Evolutionary conservation across 345 rosid species (phyloP).

Genomic region (Salix suchowensis): DNA sequence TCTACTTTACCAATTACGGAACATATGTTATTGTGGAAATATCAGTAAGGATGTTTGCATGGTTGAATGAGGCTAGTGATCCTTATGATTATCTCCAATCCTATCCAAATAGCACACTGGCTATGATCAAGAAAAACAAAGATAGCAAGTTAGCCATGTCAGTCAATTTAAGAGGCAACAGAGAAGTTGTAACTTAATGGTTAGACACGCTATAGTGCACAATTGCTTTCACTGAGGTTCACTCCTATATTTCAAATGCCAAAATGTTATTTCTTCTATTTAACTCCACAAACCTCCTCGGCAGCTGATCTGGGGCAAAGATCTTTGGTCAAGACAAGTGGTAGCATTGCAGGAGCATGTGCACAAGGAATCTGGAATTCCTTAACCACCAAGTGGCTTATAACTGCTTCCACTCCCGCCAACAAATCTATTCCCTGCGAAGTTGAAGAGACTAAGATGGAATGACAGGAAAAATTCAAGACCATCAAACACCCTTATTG

Average conservation of each 20-base stretch:
- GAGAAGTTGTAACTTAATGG: background rate
- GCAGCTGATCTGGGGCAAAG: conserved; percentile 65
- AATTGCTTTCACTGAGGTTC: background rate
- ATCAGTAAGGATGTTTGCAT: background rate
- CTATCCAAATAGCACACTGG: no score
- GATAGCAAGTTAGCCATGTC: background rate
- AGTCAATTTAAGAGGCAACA: background rate
- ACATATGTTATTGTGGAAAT: background rate
- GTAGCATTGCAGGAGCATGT: conserved; percentile 58
- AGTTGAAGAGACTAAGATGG: background rate
- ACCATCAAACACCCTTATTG: background rate
- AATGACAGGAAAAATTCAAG: background rate
- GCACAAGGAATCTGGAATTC: conserved; percentile 67
- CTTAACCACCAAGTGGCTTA: conserved; percentile 61
- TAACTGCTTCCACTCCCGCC: conserved; percentile 69
- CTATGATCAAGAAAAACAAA: no score
- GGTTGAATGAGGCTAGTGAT: background rate
- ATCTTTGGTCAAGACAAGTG: conserved; percentile 35
- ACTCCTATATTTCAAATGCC: background rate
- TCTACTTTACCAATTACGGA: background rate
- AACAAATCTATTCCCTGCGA: conserved; percentile 56
- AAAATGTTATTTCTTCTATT: conserved; percentile 1
- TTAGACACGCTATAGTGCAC: background rate
- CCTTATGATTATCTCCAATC: background rate
- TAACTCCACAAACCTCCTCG: conserved; percentile 52